phyloP scores from a whole-genome alignment of 352 stramenopile genomes.

The Ophiocytium majus region DNA sequence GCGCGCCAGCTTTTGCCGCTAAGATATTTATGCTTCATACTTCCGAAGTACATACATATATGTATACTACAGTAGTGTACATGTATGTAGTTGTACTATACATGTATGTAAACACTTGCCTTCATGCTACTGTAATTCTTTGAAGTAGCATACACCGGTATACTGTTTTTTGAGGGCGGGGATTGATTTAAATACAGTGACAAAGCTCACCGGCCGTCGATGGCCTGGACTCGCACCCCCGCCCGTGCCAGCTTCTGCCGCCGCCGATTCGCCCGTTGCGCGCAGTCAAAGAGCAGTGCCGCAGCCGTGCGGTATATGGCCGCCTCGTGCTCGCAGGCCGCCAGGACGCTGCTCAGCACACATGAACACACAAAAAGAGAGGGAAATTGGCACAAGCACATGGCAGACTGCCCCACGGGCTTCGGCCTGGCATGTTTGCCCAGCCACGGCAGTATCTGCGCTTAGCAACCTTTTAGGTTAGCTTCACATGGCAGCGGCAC shows the following conservation, averaged over 20 bases:
- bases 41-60: no score
- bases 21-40: neutral
- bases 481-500: constrained; percentile 43
- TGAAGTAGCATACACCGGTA: neutral
- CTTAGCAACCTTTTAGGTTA: no score
- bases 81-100: neutral
- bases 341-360: no score
- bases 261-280: constrained; percentile 24
- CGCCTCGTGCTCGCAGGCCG: constrained; percentile 45
- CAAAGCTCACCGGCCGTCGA: constrained; percentile 23
- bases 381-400: no score
- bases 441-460: no score
- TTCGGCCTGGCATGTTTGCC: no score
- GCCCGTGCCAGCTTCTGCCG: constrained; percentile 40
- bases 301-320: constrained; percentile 42
- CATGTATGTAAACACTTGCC: neutral
- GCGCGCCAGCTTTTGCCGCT: neutral
- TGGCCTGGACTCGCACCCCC: constrained; percentile 31
- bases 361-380: no score
- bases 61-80: no score
- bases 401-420: no score
- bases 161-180: neutral
- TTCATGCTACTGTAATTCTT: neutral
- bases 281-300: constrained; percentile 45
- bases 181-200: neutral